Conservation (phyloP, 2,329 filamentous ascomycete genomes). For the Talaromyces sp. region DNA sequence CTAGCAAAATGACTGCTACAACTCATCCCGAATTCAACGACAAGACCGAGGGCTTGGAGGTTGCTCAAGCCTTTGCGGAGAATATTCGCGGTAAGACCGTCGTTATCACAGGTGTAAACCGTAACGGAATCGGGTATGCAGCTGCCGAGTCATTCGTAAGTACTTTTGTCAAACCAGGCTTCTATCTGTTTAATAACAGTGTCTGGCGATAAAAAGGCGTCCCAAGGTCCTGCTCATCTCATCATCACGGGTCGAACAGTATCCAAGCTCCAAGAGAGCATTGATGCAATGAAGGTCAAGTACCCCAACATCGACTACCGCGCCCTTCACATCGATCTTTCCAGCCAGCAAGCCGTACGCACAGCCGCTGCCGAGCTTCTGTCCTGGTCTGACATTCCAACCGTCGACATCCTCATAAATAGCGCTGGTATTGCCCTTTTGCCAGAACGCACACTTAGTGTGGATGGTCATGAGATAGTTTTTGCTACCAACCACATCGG, state of each 20-base stretch:
- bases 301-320: slow-evolving; percentile 20
- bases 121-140: slow-evolving; percentile 7
- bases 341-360: slow-evolving; percentile 30
- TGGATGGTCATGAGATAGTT: slow-evolving; percentile 38
- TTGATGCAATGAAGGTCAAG: slow-evolving; percentile 16
- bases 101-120: slow-evolving; percentile 10
- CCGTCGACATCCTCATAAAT: slow-evolving; percentile 43
- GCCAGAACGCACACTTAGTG: slow-evolving; percentile 25
- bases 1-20: slow-evolving; percentile 21
- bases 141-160: slow-evolving; percentile 15
- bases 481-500: slow-evolving; percentile 41
- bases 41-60: slow-evolving; percentile 39
- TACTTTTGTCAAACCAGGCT: neutral
- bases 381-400: slow-evolving; percentile 24
- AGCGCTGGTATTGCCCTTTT: slow-evolving; percentile 43
- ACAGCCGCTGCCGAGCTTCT: slow-evolving; percentile 32
- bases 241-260: slow-evolving; percentile 19
- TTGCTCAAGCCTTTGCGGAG: slow-evolving; percentile 36
- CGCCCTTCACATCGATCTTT: slow-evolving; percentile 33
- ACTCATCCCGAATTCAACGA: slow-evolving; percentile 35
- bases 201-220: slow-evolving; percentile 18
- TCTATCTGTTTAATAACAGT: neutral
- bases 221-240: slow-evolving; percentile 17
- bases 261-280: slow-evolving; percentile 15
- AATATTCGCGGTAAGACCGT: slow-evolving; percentile 32